phyloP scores from a whole-genome alignment of 78 protist genomes.

The Planoprotostelium fungivorum region DNA sequence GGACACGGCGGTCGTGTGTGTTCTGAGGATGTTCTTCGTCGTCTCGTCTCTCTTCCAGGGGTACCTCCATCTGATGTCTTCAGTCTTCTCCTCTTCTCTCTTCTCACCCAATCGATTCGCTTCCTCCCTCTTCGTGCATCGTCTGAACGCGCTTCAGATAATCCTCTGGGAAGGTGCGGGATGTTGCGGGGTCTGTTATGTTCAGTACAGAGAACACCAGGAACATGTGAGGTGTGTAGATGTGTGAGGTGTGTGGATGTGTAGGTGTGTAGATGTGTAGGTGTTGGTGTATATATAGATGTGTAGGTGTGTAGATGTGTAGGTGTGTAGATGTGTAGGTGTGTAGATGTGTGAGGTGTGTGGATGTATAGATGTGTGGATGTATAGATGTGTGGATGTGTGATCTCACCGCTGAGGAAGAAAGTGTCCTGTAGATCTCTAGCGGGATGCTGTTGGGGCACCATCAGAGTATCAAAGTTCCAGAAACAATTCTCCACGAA shows the following conservation, averaged over 20 bases:
- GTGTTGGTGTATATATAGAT: too few relatives aligned
- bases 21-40: constrained; percentile 91
- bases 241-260: neutral
- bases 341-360: neutral
- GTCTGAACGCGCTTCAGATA: constrained; percentile 83
- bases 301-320: constrained; percentile 6
- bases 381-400: too few relatives aligned
- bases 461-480: constrained; percentile 99
- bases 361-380: neutral
- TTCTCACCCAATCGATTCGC: constrained; percentile 75
- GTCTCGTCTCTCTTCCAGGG: constrained; percentile 93
- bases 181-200: constrained; percentile 28
- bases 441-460: constrained; percentile 99
- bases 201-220: neutral
- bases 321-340: too few relatives aligned
- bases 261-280: too few relatives aligned
- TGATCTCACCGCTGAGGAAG: constrained; percentile 77
- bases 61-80: constrained; percentile 61
- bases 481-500: constrained; percentile 97
- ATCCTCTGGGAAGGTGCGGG: constrained; percentile 76
- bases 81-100: neutral
- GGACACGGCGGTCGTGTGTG: constrained; percentile 99
- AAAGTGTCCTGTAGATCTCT: constrained; percentile 99
- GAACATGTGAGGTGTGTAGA: neutral
- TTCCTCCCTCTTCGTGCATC: constrained; percentile 90